Conservation (phyloP, 306 rosid genomes). For the Prunus persica region DNA sequence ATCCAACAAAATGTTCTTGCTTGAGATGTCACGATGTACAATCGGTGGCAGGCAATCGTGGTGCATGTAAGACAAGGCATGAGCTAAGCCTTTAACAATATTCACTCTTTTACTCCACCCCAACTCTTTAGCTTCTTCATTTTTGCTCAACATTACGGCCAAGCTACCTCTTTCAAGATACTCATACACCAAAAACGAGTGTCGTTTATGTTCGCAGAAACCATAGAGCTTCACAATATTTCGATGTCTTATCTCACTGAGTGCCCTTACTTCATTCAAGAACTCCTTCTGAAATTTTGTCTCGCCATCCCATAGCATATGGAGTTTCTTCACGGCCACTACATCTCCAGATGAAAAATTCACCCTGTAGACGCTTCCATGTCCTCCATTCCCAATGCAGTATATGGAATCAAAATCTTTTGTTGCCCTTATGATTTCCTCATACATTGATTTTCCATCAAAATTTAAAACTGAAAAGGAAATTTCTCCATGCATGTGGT, state of each 20-base stretch:
- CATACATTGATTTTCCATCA: slow-evolving; percentile 6
- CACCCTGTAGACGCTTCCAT: slow-evolving; percentile 15
- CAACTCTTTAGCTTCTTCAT: slow-evolving; percentile 12
- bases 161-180: slow-evolving; percentile 19
- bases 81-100: slow-evolving; percentile 1
- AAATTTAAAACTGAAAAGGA: neutral
- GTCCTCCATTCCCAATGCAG: slow-evolving; percentile 12
- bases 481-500: neutral
- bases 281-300: neutral
- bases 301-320: neutral
- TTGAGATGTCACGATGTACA: neutral
- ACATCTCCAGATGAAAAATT: neutral
- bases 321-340: slow-evolving; percentile 17
- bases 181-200: slow-evolving; percentile 12
- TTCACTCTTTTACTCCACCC: slow-evolving; percentile 12
- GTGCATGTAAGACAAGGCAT: slow-evolving; percentile 28
- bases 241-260: slow-evolving; percentile 10
- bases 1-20: slow-evolving; percentile 18
- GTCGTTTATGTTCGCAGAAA: neutral
- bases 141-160: neutral
- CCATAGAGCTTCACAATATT: slow-evolving; percentile 23
- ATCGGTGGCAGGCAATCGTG: slow-evolving; percentile 15
- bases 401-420: neutral
- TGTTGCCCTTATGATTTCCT: slow-evolving; percentile 11
- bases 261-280: slow-evolving; percentile 6